Conservation (phyloP, 495 filamentous ascomycete species). For the Cercophora samala region DNA sequence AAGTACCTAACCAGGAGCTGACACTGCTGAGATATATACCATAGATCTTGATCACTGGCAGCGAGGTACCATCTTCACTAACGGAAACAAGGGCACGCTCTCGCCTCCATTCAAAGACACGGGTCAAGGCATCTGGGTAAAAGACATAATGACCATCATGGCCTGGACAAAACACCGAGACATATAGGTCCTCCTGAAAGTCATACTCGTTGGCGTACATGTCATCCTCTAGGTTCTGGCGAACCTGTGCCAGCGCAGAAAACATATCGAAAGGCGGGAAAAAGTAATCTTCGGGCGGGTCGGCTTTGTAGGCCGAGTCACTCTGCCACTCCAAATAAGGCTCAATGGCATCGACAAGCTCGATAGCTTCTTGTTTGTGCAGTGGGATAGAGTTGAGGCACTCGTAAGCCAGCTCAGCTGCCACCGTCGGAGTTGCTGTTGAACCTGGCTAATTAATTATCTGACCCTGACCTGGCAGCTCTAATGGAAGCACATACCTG, state of each 20-base stretch:
- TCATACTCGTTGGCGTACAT: conserved; percentile 48
- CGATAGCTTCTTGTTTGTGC: conserved; percentile 25
- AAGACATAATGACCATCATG: conserved; percentile 49
- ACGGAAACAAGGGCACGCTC: conserved; percentile 29
- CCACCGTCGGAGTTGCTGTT: conserved; percentile 22
- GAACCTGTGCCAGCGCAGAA: conserved; percentile 36
- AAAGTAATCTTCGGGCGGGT: conserved; percentile 40
- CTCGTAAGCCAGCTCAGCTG: conserved; percentile 28
- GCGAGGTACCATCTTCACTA: conserved; percentile 27
- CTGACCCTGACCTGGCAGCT: background rate
- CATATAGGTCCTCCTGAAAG: conserved; percentile 46
- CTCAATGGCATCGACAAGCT: conserved; percentile 33
- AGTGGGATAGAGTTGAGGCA: conserved; percentile 35
- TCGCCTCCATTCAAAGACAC: conserved; percentile 28
- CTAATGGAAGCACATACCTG: background rate
- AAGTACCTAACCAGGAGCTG: background rate
- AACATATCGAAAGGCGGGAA: conserved; percentile 36
- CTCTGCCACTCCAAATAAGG: conserved; percentile 39
- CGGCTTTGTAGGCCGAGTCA: conserved; percentile 43
- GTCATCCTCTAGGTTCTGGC: conserved; percentile 24
- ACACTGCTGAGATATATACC: background rate
- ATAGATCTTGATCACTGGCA: conserved; percentile 30
- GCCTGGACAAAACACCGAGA: conserved; percentile 37
- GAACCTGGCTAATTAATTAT: background rate
- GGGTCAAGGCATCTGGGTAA: conserved; percentile 23